phyloP scores from a whole-genome alignment of 1,139 yeast genomes.

The Martiniozyma asiatica region DNA sequence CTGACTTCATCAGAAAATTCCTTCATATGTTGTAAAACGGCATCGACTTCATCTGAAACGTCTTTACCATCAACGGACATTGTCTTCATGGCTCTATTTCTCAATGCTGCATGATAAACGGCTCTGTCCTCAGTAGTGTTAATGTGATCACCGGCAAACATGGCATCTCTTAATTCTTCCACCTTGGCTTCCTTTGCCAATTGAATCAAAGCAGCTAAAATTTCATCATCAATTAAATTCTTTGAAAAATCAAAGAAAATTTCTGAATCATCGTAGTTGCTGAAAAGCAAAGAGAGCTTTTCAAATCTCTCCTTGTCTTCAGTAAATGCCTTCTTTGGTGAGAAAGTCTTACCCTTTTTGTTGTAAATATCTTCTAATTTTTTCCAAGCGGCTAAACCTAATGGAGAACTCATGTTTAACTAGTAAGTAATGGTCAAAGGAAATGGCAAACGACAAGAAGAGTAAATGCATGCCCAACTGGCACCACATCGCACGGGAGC shows the following conservation, averaged over 20 bases:
- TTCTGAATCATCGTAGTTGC: conserved; percentile 75
- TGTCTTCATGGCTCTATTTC: conserved; percentile 75
- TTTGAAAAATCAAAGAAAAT: conserved; percentile 91
- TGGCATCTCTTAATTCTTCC: conserved; percentile 74
- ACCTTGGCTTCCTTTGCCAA: conserved; percentile 88
- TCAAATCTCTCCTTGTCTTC: conserved; percentile 64
- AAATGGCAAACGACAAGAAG: too few species aligned
- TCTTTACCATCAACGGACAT: conserved; percentile 85
- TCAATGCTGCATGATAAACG: conserved; percentile 88
- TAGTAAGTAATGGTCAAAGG: too few species aligned
- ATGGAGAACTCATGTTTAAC: conserved; percentile 31
- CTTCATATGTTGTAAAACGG: conserved; percentile 88
- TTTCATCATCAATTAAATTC: conserved; percentile 81
- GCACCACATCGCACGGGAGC: too few species aligned
- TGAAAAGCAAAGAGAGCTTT: conserved; percentile 65
- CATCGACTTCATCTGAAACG: conserved; percentile 82
- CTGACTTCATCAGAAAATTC: conserved; percentile 84
- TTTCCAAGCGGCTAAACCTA: conserved; percentile 79
- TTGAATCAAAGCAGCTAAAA: conserved; percentile 50
- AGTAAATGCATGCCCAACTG: too few species aligned
- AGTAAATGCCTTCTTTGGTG: conserved; percentile 67
- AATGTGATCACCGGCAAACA: conserved; percentile 89
- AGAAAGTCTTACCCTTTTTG: conserved; percentile 51
- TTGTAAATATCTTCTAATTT: conserved; percentile 62
- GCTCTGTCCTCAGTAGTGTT: conserved; percentile 95